Conservation (phyloP, 148 eudicot genomes). For the Rhododendron kiyosumense region DNA sequence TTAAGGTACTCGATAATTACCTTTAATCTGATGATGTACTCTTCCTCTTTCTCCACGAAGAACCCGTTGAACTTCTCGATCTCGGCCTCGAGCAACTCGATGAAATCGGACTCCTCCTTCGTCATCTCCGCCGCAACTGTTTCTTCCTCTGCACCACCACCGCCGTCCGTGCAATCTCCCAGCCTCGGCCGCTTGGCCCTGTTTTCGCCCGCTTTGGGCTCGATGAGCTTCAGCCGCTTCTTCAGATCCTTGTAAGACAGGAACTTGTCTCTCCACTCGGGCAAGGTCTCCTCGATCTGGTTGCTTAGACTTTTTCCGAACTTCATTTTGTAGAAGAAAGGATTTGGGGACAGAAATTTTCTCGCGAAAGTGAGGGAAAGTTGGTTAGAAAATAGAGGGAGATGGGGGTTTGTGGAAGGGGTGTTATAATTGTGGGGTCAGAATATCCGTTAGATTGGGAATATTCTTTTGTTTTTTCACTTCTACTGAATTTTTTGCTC, state of each 20-base stretch:
- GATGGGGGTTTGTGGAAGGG: not conserved
- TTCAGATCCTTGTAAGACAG: constrained; percentile 86
- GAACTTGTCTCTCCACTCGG: constrained; percentile 96
- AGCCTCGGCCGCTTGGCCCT: constrained; percentile 44
- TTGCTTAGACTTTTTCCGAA: constrained; percentile 93
- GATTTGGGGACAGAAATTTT: not conserved
- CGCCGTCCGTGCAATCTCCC: constrained; percentile 5
- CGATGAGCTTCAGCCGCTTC: constrained; percentile 70
- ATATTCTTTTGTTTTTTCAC: constrained; percentile 21
- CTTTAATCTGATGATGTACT: constrained; percentile 86
- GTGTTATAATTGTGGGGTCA: constrained; percentile 17
- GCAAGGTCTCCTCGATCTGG: constrained; percentile 91
- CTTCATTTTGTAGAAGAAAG: constrained; percentile 38
- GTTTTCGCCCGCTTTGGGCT: constrained; percentile 25
- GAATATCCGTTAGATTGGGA: constrained; percentile 42
- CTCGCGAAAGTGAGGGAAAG: not conserved
- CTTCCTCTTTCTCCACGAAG: constrained; percentile 92
- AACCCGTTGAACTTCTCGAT: constrained; percentile 82
- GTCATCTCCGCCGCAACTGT: constrained; percentile 38
- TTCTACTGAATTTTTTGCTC: not conserved
- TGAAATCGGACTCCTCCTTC: constrained; percentile 61
- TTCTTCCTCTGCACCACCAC: constrained; percentile 8
- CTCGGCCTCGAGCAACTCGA: constrained; percentile 71
- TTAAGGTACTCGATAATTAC: constrained; percentile 19
- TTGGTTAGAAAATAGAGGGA: not conserved